Conservation (phyloP, 768 basidiomycete genomes). For the Suillus sp. region DNA sequence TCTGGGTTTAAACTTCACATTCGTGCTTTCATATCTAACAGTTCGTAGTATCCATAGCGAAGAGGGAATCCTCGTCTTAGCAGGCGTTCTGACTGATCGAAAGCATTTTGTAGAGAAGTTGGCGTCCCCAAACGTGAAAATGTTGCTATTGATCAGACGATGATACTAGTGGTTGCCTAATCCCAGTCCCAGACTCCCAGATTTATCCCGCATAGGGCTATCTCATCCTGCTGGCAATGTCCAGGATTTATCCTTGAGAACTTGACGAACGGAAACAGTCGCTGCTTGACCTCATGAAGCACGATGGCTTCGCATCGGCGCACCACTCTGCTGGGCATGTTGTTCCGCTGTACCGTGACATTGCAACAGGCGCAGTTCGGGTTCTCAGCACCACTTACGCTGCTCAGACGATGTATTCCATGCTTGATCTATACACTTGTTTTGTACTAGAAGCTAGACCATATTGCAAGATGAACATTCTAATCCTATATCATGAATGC, state of each 20-base stretch:
- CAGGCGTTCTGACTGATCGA: too few relatives aligned
- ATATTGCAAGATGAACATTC: neutral
- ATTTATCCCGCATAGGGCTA: too few relatives aligned
- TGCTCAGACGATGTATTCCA: conserved; percentile 67
- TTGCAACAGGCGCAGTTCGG: conserved; percentile 65
- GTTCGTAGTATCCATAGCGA: too few relatives aligned
- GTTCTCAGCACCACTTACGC: conserved; percentile 57
- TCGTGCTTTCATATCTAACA: neutral
- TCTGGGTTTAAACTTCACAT: neutral
- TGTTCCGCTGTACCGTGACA: conserved; percentile 62
- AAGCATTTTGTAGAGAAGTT: conserved; percentile 50
- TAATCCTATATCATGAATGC: neutral
- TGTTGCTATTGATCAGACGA: conserved; percentile 62
- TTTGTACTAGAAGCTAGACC: neutral
- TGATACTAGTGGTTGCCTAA: conserved; percentile 53
- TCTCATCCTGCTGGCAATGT: neutral
- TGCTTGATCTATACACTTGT: conserved; percentile 26
- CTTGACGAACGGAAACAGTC: conserved; percentile 46
- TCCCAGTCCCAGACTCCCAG: too few relatives aligned
- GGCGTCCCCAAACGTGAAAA: conserved; percentile 49
- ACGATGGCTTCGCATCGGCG: conserved; percentile 61
- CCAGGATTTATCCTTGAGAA: neutral
- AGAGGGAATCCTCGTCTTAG: too few relatives aligned
- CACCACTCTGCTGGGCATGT: conserved; percentile 85
- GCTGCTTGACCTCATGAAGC: conserved; percentile 54